These are phyloP conservation scores for Lachancea waltii DNA, from an alignment of 805 yeast genomes.

Conservation along the genomic window DNA sequence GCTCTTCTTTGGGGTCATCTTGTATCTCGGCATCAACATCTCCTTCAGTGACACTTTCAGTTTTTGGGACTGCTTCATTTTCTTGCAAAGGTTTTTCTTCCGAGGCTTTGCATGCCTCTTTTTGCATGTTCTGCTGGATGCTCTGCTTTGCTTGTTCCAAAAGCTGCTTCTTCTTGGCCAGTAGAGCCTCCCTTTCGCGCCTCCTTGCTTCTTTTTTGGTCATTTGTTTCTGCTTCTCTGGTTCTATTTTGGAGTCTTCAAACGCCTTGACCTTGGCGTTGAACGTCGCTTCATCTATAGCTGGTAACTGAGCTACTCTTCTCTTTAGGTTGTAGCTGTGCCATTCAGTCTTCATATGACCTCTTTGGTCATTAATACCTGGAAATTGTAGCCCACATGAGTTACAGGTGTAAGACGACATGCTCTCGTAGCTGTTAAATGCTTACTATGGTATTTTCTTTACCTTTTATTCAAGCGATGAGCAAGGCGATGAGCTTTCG, in stretches of 20 bases:
- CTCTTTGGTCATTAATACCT: slow-evolving; percentile 69
- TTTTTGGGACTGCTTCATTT: slow-evolving; percentile 13
- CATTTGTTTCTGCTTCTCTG: slow-evolving; percentile 26
- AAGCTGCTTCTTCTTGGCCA: slow-evolving; percentile 37
- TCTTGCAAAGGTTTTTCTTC: slow-evolving; percentile 10
- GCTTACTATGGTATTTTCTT: too few species aligned
- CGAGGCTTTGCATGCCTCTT: slow-evolving; percentile 8
- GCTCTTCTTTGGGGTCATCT: too few species aligned
- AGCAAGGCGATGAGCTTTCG: neutral
- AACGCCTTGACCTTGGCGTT: slow-evolving; percentile 55
- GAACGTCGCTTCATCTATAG: slow-evolving; percentile 59
- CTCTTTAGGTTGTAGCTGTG: slow-evolving; percentile 93
- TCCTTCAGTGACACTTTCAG: too few species aligned
- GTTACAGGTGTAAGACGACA: slow-evolving; percentile 60
- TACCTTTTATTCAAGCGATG: too few species aligned
- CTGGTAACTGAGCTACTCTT: slow-evolving; percentile 81
- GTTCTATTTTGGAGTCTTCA: slow-evolving; percentile 20
- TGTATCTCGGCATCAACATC: too few species aligned
- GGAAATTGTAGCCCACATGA: slow-evolving; percentile 79
- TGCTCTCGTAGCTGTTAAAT: too few species aligned
- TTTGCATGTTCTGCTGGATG: slow-evolving; percentile 30
- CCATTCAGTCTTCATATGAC: slow-evolving; percentile 97
- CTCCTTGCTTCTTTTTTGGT: slow-evolving; percentile 39
- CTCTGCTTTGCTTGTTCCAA: slow-evolving; percentile 37
- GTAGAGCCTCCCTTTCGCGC: slow-evolving; percentile 37